These are phyloP conservation scores for Malassezia nana DNA, from an alignment of 1,284 basidiomycete species.

Conservation along the genomic window DNA sequence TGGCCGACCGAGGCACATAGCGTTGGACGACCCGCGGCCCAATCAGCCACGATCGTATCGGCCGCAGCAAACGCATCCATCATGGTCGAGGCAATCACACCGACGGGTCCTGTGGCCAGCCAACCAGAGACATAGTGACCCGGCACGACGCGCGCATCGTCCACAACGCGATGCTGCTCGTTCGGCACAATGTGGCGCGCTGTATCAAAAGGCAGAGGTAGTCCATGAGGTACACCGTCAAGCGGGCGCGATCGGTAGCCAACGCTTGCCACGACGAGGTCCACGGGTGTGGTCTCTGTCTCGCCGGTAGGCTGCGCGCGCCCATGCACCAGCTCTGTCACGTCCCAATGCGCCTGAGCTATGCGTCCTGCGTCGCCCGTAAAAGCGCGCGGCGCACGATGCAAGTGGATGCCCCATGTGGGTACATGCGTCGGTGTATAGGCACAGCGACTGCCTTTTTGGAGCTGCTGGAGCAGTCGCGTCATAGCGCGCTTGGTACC, in stretches of 20 bases:
- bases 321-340: slow-evolving; percentile 20
- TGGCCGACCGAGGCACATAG: neutral
- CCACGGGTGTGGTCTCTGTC: slow-evolving; percentile 56
- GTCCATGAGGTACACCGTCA: neutral
- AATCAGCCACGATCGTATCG: slow-evolving; percentile 60
- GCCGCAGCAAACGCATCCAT: slow-evolving; percentile 75
- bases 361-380: slow-evolving; percentile 5
- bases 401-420: slow-evolving; percentile 36
- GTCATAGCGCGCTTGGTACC: slow-evolving; percentile 49
- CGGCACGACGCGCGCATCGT: slow-evolving; percentile 40
- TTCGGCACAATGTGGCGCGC: slow-evolving; percentile 19
- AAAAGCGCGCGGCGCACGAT: slow-evolving; percentile 33
- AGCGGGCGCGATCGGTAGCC: slow-evolving; percentile 70
- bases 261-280: slow-evolving; percentile 75
- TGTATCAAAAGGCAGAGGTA: slow-evolving; percentile 18
- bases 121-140: slow-evolving; percentile 87
- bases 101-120: slow-evolving; percentile 81
- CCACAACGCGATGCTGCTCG: slow-evolving; percentile 19
- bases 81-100: slow-evolving; percentile 89
- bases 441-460: slow-evolving; percentile 57
- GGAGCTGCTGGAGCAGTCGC: slow-evolving; percentile 56
- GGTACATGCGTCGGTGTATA: slow-evolving; percentile 11
- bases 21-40: slow-evolving; percentile 1
- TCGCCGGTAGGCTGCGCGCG: slow-evolving; percentile 52
- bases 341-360: slow-evolving; percentile 24